Percentiles rank a stretch among this genome's conserved stretches.
phyloP scores from a whole-genome alignment of 495 filamentous ascomycete species.

The Trichoderma erinaceum region DNA sequence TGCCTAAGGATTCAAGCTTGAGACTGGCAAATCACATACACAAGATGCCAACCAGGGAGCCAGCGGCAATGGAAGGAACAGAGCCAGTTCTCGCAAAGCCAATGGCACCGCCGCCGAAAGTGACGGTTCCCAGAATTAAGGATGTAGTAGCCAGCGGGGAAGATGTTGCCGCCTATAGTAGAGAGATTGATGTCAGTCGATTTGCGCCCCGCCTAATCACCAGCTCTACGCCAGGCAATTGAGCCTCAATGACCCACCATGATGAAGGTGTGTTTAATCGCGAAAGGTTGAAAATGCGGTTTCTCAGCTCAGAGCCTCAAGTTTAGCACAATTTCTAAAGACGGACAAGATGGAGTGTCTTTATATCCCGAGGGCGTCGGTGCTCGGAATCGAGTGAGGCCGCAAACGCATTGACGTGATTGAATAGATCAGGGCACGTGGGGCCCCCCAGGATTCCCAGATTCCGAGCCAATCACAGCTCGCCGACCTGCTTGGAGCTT shows the following conservation, averaged over 20 bases:
- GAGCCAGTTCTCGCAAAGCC: conserved; percentile 79
- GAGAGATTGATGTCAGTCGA: not conserved
- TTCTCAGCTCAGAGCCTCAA: not conserved
- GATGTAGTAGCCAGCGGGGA: conserved; percentile 34
- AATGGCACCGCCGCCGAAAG: conserved; percentile 76
- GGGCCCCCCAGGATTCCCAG: not conserved
- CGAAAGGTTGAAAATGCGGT: not conserved
- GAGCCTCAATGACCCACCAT: not conserved
- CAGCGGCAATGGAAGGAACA: conserved; percentile 76
- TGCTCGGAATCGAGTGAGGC: conserved; percentile 6
- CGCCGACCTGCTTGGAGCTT: conserved; percentile 12
- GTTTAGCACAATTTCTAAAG: not conserved
- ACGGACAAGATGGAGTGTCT: not conserved
- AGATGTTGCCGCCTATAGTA: not conserved
- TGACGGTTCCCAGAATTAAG: conserved; percentile 71
- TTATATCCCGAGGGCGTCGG: not conserved
- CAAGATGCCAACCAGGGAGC: conserved; percentile 66
- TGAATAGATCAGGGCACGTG: not conserved
- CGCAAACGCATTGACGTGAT: conserved; percentile 4
- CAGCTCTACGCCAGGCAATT: not conserved
- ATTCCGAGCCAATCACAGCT: conserved; percentile 9
- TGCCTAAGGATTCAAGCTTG: not conserved
- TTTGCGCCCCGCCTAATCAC: not conserved
- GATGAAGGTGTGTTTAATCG: not conserved
- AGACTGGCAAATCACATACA: conserved; percentile 32